Conservation (phyloP, 495 filamentous ascomycete genomes). For the Penicillium macrosclerotiorum region DNA sequence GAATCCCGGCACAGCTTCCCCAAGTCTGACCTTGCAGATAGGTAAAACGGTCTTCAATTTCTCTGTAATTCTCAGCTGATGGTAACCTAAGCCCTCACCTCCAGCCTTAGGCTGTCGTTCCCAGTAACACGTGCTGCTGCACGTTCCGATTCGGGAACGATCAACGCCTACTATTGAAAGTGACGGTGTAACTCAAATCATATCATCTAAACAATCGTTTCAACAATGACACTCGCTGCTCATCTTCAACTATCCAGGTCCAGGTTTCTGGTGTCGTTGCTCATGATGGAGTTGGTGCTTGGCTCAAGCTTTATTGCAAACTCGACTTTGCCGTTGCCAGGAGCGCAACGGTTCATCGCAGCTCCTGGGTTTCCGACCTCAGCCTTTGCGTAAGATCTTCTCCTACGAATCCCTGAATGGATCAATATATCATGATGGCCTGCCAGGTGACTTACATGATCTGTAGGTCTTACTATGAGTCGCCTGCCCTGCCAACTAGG, state of each 20-base stretch:
- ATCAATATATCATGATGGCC: too few species aligned
- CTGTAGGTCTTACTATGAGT: slow-evolving; percentile 46
- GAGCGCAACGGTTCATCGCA: slow-evolving; percentile 48
- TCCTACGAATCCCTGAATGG: too few species aligned
- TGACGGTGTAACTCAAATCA: too few species aligned
- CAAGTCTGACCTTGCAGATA: too few species aligned
- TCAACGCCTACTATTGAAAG: slow-evolving; percentile 1
- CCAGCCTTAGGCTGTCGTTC: too few species aligned
- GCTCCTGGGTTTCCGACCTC: slow-evolving; percentile 53
- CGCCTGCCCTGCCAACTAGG: slow-evolving; percentile 49
- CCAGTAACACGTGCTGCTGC: too few species aligned
- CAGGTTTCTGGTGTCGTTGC: not conserved
- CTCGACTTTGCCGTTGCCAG: slow-evolving; percentile 21
- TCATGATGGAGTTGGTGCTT: slow-evolving; percentile 16
- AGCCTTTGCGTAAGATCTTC: slow-evolving; percentile 47
- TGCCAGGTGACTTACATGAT: not conserved
- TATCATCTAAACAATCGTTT: not conserved
- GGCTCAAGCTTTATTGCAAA: not conserved
- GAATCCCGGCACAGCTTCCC: too few species aligned
- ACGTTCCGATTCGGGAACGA: not conserved
- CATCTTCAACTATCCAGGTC: not conserved
- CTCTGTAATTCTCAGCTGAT: not conserved
- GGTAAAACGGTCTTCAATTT: too few species aligned
- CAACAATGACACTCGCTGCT: not conserved
- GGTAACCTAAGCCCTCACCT: not conserved